Percentiles rank a stretch among this genome's conserved stretches.
Evolutionary conservation across 169 alveolate species (phyloP).

Genomic region (Plasmodium cynomolgi): DNA sequence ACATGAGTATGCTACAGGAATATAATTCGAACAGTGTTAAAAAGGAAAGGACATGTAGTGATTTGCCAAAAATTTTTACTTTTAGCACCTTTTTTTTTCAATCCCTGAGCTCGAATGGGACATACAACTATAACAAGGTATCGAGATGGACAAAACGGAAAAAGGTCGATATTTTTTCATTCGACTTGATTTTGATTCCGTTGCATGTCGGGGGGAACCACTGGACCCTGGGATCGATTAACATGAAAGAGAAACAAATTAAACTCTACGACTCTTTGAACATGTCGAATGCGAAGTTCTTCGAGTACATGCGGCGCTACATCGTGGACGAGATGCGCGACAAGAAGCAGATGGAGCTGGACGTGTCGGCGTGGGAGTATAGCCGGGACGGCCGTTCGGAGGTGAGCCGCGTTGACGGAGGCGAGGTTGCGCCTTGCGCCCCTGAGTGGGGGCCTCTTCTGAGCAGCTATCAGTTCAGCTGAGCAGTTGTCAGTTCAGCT

Average conservation of each 20-base stretch:
- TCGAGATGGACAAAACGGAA: slow-evolving; percentile 89
- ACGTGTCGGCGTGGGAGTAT: slow-evolving; percentile 50
- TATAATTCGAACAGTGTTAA: slow-evolving; percentile 74
- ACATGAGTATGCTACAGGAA: slow-evolving; percentile 87
- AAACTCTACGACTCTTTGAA: slow-evolving; percentile 86
- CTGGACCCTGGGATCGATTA: slow-evolving; percentile 91
- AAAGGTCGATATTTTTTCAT: slow-evolving; percentile 85
- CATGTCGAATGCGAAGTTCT: slow-evolving; percentile 71
- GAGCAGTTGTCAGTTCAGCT: no score
- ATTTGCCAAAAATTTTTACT: slow-evolving; percentile 79
- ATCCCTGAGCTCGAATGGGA: slow-evolving; percentile 79
- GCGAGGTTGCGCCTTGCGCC: neutral
- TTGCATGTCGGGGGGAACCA: slow-evolving; percentile 86
- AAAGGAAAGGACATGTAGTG: slow-evolving; percentile 7
- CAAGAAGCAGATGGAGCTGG: slow-evolving; percentile 68
- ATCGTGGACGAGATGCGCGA: slow-evolving; percentile 86
- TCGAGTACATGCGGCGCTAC: slow-evolving; percentile 78
- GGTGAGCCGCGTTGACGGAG: neutral
- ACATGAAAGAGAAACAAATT: slow-evolving; percentile 84
- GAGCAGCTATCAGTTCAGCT: neutral
- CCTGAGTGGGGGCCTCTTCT: neutral
- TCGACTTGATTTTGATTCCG: slow-evolving; percentile 88
- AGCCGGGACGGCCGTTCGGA: slow-evolving; percentile 24
- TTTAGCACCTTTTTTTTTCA: slow-evolving; percentile 90
- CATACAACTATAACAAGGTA: slow-evolving; percentile 86